Conservation (phyloP, 805 yeast genomes). For the Saccharomycodes ludwigii region DNA sequence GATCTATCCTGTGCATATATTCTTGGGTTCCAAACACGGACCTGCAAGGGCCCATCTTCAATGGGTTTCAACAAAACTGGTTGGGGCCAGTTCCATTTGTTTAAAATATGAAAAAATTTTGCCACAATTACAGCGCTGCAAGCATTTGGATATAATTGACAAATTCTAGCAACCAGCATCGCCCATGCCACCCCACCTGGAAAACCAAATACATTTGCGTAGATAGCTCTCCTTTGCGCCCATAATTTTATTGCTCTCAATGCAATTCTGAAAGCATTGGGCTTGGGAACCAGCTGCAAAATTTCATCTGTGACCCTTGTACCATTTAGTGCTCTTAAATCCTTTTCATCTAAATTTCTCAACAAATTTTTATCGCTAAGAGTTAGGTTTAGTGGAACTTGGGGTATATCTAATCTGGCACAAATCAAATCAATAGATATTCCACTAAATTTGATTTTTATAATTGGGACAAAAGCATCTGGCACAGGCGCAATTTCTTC, state of each 20-base stretch:
- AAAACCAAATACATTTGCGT: constrained; percentile 91
- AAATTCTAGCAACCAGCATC: constrained; percentile 94
- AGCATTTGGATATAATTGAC: constrained; percentile 94
- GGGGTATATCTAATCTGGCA: constrained; percentile 73
- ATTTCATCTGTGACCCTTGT: constrained; percentile 97
- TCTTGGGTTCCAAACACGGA: constrained; percentile 93
- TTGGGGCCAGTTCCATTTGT: constrained; percentile 97
- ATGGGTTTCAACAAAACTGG: constrained; percentile 87
- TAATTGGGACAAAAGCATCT: constrained; percentile 96
- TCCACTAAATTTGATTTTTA: constrained; percentile 77
- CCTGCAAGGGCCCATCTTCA: constrained; percentile 95
- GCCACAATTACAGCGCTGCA: constrained; percentile 85
- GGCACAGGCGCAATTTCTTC: constrained; percentile 91
- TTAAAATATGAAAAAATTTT: constrained; percentile 73
- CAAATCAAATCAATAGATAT: constrained; percentile 87
- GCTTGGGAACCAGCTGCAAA: constrained; percentile 78
- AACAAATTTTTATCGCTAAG: constrained; percentile 76
- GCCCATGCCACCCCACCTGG: constrained; percentile 99
- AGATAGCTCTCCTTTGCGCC: constrained; percentile 92
- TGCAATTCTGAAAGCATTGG: constrained; percentile 85
- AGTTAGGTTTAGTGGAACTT: constrained; percentile 64
- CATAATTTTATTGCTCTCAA: constrained; percentile 86
- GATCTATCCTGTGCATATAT: constrained; percentile 79
- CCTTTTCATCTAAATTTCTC: constrained; percentile 82
- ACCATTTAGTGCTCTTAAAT: constrained; percentile 82